These are phyloP conservation scores for Yamadazyma taylorii DNA, from an alignment of 1,139 yeast species.

Conservation along the genomic window DNA sequence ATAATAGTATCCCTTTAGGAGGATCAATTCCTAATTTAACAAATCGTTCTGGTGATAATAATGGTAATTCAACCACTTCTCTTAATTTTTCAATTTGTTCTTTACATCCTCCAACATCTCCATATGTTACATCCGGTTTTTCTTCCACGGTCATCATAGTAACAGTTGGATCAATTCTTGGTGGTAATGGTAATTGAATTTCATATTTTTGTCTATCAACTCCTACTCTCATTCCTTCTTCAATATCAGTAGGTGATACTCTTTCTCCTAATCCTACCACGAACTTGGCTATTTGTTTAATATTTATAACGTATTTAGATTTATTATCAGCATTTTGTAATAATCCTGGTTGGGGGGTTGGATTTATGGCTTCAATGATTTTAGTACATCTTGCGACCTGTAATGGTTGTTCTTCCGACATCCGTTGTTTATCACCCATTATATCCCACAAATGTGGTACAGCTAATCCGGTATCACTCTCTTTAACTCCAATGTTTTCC, in stretches of 20 bases:
- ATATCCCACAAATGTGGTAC: conserved; percentile 98
- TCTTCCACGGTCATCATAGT: conserved; percentile 99
- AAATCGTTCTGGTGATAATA: conserved; percentile 92
- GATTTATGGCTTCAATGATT: conserved; percentile 67
- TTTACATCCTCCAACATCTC: conserved; percentile 97
- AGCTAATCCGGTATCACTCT: conserved; percentile 93
- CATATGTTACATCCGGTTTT: conserved; percentile 88
- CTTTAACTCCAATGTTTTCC: conserved; percentile 91
- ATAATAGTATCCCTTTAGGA: conserved; percentile 92
- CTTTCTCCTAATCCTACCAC: conserved; percentile 96
- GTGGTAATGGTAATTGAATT: conserved; percentile 95
- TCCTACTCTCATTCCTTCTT: conserved; percentile 99
- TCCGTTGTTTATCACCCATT: conserved; percentile 90
- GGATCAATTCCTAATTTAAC: conserved; percentile 97
- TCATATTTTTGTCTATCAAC: conserved; percentile 97
- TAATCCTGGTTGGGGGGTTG: conserved; percentile 36
- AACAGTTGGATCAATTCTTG: conserved; percentile 94
- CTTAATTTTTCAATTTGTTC: conserved; percentile 96
- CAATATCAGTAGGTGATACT: conserved; percentile 97
- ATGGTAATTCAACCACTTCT: conserved; percentile 95
- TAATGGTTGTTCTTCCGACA: conserved; percentile 90
- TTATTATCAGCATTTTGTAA: conserved; percentile 72
- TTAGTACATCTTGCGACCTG: conserved; percentile 99
- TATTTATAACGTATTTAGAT: conserved; percentile 90
- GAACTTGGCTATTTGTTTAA: conserved; percentile 96